Evolutionary conservation across 345 rosid genomes (phyloP).

Genomic region (Bruguiera gymnorhiza): DNA sequence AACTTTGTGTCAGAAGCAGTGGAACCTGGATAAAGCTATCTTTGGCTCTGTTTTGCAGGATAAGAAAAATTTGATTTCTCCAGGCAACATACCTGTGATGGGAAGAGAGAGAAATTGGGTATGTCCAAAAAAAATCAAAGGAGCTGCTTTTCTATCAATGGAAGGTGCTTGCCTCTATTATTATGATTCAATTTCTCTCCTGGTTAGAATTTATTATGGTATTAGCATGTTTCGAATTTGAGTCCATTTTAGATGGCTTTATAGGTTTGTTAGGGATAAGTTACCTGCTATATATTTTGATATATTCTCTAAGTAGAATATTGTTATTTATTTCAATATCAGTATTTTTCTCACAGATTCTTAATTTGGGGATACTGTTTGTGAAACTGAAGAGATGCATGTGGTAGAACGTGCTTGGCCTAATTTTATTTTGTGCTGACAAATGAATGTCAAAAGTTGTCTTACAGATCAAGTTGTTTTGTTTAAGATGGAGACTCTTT

Average conservation of each 20-base stretch:
- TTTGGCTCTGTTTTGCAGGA: constrained; percentile 71
- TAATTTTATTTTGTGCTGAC: too few relatives aligned
- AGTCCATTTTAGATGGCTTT: not conserved
- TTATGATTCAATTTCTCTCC: not conserved
- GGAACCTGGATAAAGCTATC: constrained; percentile 44
- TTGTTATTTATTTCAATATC: too few relatives aligned
- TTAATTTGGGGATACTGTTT: too few relatives aligned
- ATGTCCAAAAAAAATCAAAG: constrained; percentile 33
- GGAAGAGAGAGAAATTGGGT: constrained; percentile 53
- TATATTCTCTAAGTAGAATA: not conserved
- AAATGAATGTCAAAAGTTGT: too few relatives aligned
- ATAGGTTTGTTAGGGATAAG: not conserved
- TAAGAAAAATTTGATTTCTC: constrained; percentile 54
- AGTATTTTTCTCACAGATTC: too few relatives aligned
- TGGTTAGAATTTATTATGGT: not conserved
- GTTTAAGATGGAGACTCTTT: too few relatives aligned
- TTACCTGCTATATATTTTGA: too few relatives aligned
- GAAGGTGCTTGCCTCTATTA: constrained; percentile 45
- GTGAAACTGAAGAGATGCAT: too few relatives aligned
- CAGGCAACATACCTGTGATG: constrained; percentile 31
- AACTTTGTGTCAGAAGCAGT: not conserved
- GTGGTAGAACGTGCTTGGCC: too few relatives aligned
- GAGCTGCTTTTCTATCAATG: constrained; percentile 92
- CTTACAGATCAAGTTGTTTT: too few relatives aligned
- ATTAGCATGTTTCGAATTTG: not conserved